Base-by-base conservation (phyloP, 441 rosid species). In the Kokia cookei region DNA sequence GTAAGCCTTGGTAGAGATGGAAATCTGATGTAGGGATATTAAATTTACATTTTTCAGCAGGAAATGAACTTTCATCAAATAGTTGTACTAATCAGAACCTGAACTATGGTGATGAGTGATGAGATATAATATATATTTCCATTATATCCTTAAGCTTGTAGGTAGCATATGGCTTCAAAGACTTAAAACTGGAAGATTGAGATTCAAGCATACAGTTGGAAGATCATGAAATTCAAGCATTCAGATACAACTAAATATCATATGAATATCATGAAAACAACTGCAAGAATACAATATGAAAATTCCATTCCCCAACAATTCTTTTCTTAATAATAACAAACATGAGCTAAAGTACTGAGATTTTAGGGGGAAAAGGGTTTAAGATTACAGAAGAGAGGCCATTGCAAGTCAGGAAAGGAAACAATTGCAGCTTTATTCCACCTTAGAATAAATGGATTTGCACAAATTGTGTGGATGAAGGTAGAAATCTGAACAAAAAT, bases 341-440 rank as follows among this genome's bases (percentile, higher is more conserved):
- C 74, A 19, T 61, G 60, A 35, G 65, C 78, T 72, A 61, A 63
- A 76, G 15, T 75, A 80, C 79, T 78, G 43, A 53, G 48, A 77
- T 63, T 15, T 3, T 10, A 62, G 10, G 48, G 67, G 64, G 5
- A 12, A 7, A 7, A 15, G 37, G 64, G 42, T 27, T 11, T 12
- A 63, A 72, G 69, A 45, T 75, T 79, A 73, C 74, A 80, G 27
- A 78, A 29, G 42, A 40, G 15, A 66, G 54, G 69, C 6, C 17
- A 27, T 65, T 65, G 57, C 73, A 3, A 15, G 72, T 67, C 77
- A 65, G 53, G 65, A 71, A 68, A 75, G 27, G 77, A 79, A 78
- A 66, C 55, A 76, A 71, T 59, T 37, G 73, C 70, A 47, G 26
- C 42, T 66, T 83, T 84, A 79, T 80, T 80, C 81, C 80, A 75